Conservation (phyloP, 1,139 yeast genomes). For the Suhomyces wounanorum region DNA sequence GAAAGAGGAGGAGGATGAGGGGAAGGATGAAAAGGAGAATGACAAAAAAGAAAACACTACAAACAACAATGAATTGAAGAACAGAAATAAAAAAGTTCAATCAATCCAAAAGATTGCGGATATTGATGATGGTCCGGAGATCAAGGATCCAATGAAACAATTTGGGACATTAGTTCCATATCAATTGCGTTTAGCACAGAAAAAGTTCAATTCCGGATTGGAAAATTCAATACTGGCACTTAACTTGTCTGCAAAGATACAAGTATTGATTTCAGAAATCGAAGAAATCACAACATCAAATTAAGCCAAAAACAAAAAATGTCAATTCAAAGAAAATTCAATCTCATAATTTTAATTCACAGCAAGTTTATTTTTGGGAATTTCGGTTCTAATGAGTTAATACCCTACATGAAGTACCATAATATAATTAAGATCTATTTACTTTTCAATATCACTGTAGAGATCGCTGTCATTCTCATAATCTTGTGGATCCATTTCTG, state of each 20-base stretch:
- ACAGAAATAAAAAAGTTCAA: constrained; percentile 3
- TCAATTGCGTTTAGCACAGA: constrained; percentile 44
- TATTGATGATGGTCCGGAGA: not conserved
- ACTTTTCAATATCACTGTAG: constrained; percentile 36
- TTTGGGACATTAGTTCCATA: constrained; percentile 54
- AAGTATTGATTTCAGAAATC: constrained; percentile 10
- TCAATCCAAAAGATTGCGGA: not conserved
- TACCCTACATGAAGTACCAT: not conserved
- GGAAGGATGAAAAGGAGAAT: too few species aligned
- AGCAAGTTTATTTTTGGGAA: not conserved
- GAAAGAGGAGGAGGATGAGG: too few species aligned
- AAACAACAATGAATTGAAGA: not conserved
- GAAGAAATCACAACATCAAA: not conserved
- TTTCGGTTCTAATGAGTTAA: too few species aligned
- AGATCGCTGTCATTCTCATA: constrained; percentile 53
- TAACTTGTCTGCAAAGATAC: constrained; percentile 29
- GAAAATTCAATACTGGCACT: constrained; percentile 27
- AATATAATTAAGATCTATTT: not conserved
- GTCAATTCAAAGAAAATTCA: too few species aligned
- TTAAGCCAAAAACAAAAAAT: not conserved
- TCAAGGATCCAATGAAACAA: constrained; percentile 46
- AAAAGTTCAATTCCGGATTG: constrained; percentile 34
- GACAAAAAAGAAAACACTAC: constrained; percentile 1
- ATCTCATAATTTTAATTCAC: not conserved
- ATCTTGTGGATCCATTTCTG: constrained; percentile 44